phyloP scores from a whole-genome alignment of 78 protist species.

The Ministeria vibrans region DNA sequence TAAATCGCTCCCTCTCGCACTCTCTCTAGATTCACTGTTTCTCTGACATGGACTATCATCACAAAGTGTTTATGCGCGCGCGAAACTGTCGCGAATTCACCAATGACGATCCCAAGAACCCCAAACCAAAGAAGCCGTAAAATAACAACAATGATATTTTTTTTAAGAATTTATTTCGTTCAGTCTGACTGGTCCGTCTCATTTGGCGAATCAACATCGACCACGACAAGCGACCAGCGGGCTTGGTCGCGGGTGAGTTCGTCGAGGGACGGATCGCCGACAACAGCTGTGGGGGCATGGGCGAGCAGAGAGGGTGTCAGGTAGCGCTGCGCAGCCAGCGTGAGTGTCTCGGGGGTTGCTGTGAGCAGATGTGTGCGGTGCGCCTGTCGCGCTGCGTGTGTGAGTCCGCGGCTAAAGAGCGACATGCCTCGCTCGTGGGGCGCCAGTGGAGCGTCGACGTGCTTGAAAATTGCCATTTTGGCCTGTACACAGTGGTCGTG shows the following conservation, averaged over 20 bases:
- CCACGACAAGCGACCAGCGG: not conserved
- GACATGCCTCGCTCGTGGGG: conserved; percentile 51
- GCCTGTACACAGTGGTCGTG: conserved; percentile 23
- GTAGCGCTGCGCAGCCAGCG: not conserved
- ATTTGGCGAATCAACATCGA: not conserved
- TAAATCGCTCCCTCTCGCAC: too few relatives aligned
- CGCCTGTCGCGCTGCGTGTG: conserved; percentile 42
- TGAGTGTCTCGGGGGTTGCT: not conserved
- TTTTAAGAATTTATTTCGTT: too few relatives aligned
- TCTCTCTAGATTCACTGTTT: too few relatives aligned
- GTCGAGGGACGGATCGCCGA: not conserved
- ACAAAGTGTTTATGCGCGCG: too few relatives aligned
- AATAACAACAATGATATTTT: too few relatives aligned
- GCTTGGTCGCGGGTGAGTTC: not conserved
- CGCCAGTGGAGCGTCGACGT: conserved; percentile 60
- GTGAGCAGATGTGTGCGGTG: not conserved
- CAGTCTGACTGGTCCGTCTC: too few relatives aligned
- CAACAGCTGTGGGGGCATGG: not conserved
- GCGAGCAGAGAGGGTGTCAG: not conserved
- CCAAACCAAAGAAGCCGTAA: too few relatives aligned
- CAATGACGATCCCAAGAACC: too few relatives aligned
- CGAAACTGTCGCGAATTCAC: too few relatives aligned
- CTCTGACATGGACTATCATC: too few relatives aligned
- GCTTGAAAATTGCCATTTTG: conserved; percentile 50
- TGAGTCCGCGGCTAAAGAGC: conserved; percentile 41